Conservation (phyloP, 2,329 filamentous ascomycete genomes). For the Nemania abortiva region DNA sequence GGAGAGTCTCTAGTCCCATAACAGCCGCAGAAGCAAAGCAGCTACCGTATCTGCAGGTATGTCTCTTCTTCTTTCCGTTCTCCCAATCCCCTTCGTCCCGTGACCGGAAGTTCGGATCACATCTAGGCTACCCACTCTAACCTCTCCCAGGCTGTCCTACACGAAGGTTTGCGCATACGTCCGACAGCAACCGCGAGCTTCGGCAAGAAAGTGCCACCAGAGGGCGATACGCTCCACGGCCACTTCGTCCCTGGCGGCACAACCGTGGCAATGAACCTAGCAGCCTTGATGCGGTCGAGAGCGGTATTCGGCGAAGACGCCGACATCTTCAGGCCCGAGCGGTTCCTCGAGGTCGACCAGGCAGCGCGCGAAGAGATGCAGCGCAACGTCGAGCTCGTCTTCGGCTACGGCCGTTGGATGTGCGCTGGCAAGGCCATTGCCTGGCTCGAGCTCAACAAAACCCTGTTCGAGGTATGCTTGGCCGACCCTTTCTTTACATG, state of each 20-base stretch:
- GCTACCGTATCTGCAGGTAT: conserved; percentile 50
- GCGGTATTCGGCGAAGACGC: conserved; percentile 54
- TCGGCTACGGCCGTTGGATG: conserved; percentile 56
- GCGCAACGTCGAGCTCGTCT: conserved; percentile 54
- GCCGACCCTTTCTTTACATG: neutral
- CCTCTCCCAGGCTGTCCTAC: conserved; percentile 50
- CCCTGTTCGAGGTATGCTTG: conserved; percentile 56
- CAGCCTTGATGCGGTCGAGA: conserved; percentile 51
- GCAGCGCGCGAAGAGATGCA: conserved; percentile 51
- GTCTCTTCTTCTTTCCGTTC: neutral
- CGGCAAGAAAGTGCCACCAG: conserved; percentile 46
- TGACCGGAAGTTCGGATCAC: neutral
- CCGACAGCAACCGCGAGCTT: conserved; percentile 50
- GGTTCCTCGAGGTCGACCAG: conserved; percentile 56
- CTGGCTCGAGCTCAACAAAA: conserved; percentile 58
- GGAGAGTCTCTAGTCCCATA: conserved; percentile 49
- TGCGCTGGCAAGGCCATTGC: conserved; percentile 59
- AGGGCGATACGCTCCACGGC: conserved; percentile 49
- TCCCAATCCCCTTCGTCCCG: neutral
- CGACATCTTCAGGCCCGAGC: conserved; percentile 58
- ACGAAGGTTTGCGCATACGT: conserved; percentile 55
- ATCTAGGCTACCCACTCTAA: neutral
- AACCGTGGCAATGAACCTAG: conserved; percentile 53
- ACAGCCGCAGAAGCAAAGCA: conserved; percentile 49
- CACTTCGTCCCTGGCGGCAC: conserved; percentile 55